Evolutionary conservation across 2,329 filamentous ascomycete species (phyloP), one percentile per base, ranked within the genome.

Genomic region (Colletotrichum horii): DNA sequence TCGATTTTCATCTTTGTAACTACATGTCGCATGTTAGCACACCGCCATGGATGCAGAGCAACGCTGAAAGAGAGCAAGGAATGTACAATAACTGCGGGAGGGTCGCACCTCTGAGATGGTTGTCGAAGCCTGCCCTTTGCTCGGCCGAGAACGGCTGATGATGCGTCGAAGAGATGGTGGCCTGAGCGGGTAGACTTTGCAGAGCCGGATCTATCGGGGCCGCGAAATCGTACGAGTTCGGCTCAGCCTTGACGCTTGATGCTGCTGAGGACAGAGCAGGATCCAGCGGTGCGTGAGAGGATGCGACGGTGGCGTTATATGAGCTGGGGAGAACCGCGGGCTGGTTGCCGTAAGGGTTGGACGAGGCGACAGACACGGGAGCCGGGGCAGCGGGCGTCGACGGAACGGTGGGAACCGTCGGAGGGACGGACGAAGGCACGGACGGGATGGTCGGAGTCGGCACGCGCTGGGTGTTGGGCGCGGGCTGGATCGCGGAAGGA

Each of bases 401-500:
- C 30, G 70, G 70, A 14, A 74, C 30, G 24, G 58, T 71, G 11
- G 79, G 74, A 52, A 77, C 66, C 38, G 78, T 78, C 28, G 78
- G 79, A 75, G 79, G 81, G 15, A 80, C 76, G 19, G 82, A 82
- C 9, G 86, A 83, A 22, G 85, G 81, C 15, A 83, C 79, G 11
- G 86, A 83, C 24, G 85, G 81, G 14, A 83, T 78, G 16, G 83
- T 82, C 77, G 80, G 82, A 62, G 79, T 81, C 58, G 81, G 79
- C 34, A 83, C 80, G 8, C 82, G 83, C 78, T 82, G 84, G 67
- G 81, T 84, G 80, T 90, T 91, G 71, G 93, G 91, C 15, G 92
- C 92, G 24, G 94, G 91, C 83, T 96, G 94, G 77, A 95, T 94
- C 78, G 92, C 91, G 64, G 94, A 90, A 34, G 94, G 94, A 69